Evolutionary conservation across 2,329 filamentous ascomycete species (phyloP).

Genomic region (Penicillium paneum): DNA sequence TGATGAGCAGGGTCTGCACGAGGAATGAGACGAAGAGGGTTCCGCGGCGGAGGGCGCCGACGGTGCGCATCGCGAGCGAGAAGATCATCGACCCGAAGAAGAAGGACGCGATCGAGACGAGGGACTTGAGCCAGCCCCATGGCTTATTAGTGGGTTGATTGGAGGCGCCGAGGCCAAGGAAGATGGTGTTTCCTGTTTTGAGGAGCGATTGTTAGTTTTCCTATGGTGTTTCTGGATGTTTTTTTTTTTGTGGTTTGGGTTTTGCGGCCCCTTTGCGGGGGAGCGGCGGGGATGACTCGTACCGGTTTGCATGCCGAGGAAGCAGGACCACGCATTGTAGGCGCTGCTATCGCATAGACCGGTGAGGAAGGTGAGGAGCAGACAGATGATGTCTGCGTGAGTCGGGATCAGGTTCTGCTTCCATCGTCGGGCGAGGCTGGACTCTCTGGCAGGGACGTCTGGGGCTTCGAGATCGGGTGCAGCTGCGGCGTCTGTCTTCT

Average conservation of each 20-base stretch:
- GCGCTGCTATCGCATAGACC: conserved; percentile 46
- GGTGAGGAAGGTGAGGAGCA: conserved; percentile 42
- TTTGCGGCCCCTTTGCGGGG: not conserved
- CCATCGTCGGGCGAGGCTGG: conserved; percentile 26
- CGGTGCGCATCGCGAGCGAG: conserved; percentile 35
- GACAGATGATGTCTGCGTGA: conserved; percentile 38
- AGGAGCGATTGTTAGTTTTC: not conserved
- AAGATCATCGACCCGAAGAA: conserved; percentile 44
- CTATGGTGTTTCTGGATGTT: not conserved
- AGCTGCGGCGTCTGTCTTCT: conserved; percentile 15
- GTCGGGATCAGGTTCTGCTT: conserved; percentile 29
- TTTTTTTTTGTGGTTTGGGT: not conserved
- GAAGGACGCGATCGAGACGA: conserved; percentile 43
- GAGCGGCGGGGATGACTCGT: conserved; percentile 12
- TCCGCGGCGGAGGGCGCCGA: conserved; percentile 34
- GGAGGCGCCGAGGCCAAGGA: conserved; percentile 46
- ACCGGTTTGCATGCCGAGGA: conserved; percentile 50
- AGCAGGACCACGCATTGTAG: conserved; percentile 48
- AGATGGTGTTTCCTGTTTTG: conserved; percentile 45
- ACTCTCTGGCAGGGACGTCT: conserved; percentile 7
- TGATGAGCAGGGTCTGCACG: conserved; percentile 38
- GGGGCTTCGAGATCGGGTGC: conserved; percentile 22
- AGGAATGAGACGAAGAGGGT: conserved; percentile 44
- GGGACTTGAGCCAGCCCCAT: conserved; percentile 46
- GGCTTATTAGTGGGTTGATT: conserved; percentile 38